Evolutionary conservation across 768 basidiomycete genomes (phyloP).

Genomic region (Royoungia palumana): DNA sequence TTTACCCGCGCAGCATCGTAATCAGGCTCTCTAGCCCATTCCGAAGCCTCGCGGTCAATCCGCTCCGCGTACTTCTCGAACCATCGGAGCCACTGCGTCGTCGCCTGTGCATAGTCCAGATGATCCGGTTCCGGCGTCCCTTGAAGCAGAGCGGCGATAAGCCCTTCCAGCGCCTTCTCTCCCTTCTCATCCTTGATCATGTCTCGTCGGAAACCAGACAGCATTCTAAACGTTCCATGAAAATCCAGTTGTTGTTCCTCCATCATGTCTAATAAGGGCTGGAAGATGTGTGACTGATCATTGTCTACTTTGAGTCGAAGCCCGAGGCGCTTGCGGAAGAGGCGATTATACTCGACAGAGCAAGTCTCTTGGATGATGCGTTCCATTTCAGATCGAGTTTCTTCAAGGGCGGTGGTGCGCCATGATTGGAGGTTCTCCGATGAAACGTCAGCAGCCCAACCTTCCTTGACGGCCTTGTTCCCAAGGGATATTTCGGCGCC

Average conservation of each 20-base stretch:
- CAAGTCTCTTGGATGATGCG: constrained; percentile 55
- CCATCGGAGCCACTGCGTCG: constrained; percentile 59
- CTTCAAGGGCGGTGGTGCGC: constrained; percentile 52
- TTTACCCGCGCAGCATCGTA: constrained; percentile 45
- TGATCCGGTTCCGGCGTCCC: constrained; percentile 45
- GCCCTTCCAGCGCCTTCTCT: constrained; percentile 34
- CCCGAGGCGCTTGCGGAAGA: constrained; percentile 83
- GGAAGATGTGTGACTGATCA: constrained; percentile 61
- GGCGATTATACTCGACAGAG: constrained; percentile 57
- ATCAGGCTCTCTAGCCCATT: constrained; percentile 42
- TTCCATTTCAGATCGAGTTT: constrained; percentile 59
- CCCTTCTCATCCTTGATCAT: constrained; percentile 21
- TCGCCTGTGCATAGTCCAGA: constrained; percentile 45
- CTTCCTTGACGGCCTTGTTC: constrained; percentile 42
- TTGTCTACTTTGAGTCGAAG: constrained; percentile 50
- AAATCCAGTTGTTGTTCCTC: constrained; percentile 79
- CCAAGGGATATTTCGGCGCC: constrained; percentile 70
- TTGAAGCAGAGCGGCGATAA: constrained; percentile 44
- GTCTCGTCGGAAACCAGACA: constrained; percentile 59
- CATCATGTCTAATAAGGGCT: constrained; percentile 73
- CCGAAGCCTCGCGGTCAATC: constrained; percentile 47
- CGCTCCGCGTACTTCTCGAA: constrained; percentile 58
- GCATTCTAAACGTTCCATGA: constrained; percentile 74
- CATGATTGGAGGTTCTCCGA: constrained; percentile 59
- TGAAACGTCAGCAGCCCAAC: constrained; percentile 60